Conservation (phyloP, 768 basidiomycete genomes). For the Suillus sp. region DNA sequence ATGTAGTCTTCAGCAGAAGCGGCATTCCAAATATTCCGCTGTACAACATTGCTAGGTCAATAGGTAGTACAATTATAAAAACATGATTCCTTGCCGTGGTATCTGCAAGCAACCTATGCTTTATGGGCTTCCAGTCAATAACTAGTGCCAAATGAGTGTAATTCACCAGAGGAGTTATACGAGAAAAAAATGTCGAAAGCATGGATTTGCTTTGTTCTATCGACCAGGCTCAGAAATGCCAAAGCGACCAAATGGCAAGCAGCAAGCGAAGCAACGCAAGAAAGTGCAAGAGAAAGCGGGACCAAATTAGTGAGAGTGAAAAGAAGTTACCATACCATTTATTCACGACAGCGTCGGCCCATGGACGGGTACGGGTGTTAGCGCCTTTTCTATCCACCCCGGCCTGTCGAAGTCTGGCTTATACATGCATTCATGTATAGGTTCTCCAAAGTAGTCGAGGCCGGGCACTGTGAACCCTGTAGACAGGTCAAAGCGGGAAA, state of each 20-base stretch:
- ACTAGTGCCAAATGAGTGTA: slow-evolving; percentile 41
- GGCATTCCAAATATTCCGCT: slow-evolving; percentile 48
- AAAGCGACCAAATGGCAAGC: no score
- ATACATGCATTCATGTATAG: slow-evolving; percentile 39
- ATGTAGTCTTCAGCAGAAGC: slow-evolving; percentile 52
- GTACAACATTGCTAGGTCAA: not conserved
- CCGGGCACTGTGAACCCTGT: slow-evolving; percentile 57
- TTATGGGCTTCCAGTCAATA: slow-evolving; percentile 64
- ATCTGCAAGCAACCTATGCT: slow-evolving; percentile 50
- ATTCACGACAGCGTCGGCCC: slow-evolving; percentile 47
- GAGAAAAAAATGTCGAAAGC: no score
- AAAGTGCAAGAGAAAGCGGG: no score
- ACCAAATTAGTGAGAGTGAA: no score
- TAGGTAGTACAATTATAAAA: not conserved
- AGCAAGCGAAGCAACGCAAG: no score
- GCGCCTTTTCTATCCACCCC: slow-evolving; percentile 44
- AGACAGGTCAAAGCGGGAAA: not conserved
- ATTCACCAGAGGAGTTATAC: not conserved
- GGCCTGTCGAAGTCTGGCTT: slow-evolving; percentile 40
- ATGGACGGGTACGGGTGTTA: slow-evolving; percentile 40
- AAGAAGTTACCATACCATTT: slow-evolving; percentile 36
- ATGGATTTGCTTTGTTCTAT: no score
- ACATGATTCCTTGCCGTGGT: slow-evolving; percentile 40
- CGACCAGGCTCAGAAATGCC: no score
- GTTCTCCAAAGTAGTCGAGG: slow-evolving; percentile 50